Percentiles rank a stretch among this genome's conserved stretches.
phyloP scores from a whole-genome alignment of 495 filamentous ascomycete genomes.

The Podospora sp. region DNA sequence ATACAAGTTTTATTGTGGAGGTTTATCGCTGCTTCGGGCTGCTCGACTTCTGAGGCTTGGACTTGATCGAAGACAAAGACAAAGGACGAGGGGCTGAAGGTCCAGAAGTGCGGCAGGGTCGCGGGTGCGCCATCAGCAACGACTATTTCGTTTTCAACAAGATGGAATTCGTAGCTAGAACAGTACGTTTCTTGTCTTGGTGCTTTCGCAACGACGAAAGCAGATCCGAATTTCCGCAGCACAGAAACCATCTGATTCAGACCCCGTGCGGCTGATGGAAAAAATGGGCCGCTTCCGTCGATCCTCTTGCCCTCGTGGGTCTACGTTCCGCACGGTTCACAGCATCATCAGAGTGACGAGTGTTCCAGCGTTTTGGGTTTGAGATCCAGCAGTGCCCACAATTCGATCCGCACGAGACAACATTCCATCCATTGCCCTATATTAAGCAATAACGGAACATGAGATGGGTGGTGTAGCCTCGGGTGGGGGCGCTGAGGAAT shows the following conservation, averaged over 20 bases:
- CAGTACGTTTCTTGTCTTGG: background rate
- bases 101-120: too few relatives aligned
- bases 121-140: too few relatives aligned
- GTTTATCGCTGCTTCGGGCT: too few relatives aligned
- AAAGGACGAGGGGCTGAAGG: too few relatives aligned
- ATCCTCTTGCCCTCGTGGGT: background rate
- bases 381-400: background rate
- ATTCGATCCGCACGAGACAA: background rate
- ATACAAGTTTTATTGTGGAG: too few relatives aligned
- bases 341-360: conserved; percentile 7
- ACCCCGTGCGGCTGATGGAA: background rate
- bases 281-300: background rate
- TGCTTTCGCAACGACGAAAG: background rate
- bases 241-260: background rate
- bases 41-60: too few relatives aligned
- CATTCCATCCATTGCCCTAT: background rate
- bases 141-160: background rate
- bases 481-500: too few relatives aligned
- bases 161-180: background rate
- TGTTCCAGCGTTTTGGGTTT: conserved; percentile 2
- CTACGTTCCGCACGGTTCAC: conserved; percentile 10
- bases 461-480: too few relatives aligned
- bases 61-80: too few relatives aligned
- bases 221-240: background rate
- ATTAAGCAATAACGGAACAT: background rate